Evolutionary conservation across 73 alveolate genomes (phyloP).

Genomic region (Tetrahymena thermophila): DNA sequence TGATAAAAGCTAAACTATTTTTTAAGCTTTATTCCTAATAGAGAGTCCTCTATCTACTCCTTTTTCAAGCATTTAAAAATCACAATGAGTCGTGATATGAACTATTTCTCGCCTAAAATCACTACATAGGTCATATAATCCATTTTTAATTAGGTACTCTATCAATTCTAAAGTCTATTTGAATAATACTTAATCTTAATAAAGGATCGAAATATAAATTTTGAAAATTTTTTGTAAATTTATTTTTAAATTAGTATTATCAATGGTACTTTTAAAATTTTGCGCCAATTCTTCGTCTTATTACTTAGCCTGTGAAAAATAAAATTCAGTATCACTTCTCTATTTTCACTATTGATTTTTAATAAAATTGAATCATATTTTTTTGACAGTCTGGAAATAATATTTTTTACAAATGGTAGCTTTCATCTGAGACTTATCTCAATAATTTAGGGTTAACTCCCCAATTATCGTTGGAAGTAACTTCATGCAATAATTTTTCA

Average conservation of each 20-base stretch:
- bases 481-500: not conserved
- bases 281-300: not conserved
- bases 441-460: not conserved
- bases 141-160: not conserved
- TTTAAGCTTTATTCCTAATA: not conserved
- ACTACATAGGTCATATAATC: not conserved
- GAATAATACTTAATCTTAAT: too few species aligned
- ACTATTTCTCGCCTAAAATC: not conserved
- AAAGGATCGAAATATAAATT: too few species aligned
- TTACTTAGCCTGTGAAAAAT: not conserved
- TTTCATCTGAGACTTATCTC: not conserved
- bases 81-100: not conserved
- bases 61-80: not conserved
- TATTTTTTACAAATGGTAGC: not conserved
- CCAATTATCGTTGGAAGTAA: not conserved
- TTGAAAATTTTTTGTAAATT: not conserved
- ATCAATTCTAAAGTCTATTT: not conserved
- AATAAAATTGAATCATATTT: not conserved
- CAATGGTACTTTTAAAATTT: not conserved
- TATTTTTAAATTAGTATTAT: not conserved
- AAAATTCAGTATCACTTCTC: not conserved
- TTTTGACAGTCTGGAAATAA: not conserved
- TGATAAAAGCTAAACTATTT: not conserved
- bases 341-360: not conserved
- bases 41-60: not conserved